Conservation (phyloP, 2,329 filamentous ascomycete genomes). For the Colletotrichum brevisporum region DNA sequence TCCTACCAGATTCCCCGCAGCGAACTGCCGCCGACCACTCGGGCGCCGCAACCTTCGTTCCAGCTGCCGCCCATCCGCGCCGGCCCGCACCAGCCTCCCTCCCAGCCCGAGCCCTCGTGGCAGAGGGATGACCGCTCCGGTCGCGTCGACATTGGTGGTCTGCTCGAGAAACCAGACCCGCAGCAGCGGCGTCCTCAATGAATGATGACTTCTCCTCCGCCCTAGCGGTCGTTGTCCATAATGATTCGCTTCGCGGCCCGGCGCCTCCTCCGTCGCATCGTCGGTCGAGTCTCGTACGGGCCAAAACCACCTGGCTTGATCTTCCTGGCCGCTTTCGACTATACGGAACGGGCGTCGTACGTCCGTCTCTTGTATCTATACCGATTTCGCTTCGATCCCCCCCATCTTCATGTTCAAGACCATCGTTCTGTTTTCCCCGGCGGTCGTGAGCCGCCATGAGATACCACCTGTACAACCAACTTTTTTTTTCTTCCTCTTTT, state of each 20-base stretch:
- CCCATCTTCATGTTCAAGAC: constrained; percentile 15
- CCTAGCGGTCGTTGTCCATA: constrained; percentile 35
- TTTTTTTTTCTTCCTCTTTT: background rate
- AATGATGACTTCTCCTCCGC: constrained; percentile 29
- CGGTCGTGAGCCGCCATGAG: constrained; percentile 38
- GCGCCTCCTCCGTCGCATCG: constrained; percentile 17
- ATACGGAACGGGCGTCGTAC: constrained; percentile 14
- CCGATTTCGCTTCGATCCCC: constrained; percentile 10
- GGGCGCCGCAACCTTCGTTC: constrained; percentile 52
- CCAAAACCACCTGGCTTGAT: constrained; percentile 12
- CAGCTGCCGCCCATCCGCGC: constrained; percentile 65
- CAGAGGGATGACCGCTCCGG: constrained; percentile 64
- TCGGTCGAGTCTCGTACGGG: constrained; percentile 24
- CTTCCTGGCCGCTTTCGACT: constrained; percentile 15
- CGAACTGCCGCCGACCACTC: constrained; percentile 57
- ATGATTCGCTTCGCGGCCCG: constrained; percentile 33
- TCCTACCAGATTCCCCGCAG: constrained; percentile 69
- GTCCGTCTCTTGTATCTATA: constrained; percentile 34
- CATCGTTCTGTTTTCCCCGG: constrained; percentile 28
- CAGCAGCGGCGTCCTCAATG: constrained; percentile 49
- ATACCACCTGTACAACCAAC: constrained; percentile 42
- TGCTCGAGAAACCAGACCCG: constrained; percentile 70
- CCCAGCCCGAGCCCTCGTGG: constrained; percentile 49
- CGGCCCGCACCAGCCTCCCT: constrained; percentile 48
- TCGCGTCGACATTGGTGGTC: constrained; percentile 72